A percentile compares a stretch with the other conserved stretches of the same genome.
Evolutionary conservation across 2,329 filamentous ascomycete genomes (phyloP).

Genomic region (Lachnellula suecica): DNA sequence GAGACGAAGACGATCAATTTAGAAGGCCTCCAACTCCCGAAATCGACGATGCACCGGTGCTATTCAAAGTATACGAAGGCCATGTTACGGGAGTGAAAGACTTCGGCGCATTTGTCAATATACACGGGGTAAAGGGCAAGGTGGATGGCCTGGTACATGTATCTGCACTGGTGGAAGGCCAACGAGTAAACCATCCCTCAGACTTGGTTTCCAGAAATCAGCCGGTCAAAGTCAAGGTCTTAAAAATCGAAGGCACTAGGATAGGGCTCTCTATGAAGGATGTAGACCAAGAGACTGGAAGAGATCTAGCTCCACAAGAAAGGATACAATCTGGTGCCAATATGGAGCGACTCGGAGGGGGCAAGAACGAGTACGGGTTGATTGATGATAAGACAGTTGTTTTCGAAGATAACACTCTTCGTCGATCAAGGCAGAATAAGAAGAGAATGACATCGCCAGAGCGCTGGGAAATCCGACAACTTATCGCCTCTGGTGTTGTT

Average conservation of each 20-base stretch:
- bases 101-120: constrained; percentile 91
- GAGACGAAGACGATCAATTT: constrained; percentile 58
- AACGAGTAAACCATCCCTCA: constrained; percentile 86
- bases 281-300: constrained; percentile 85
- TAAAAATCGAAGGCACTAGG: constrained; percentile 77
- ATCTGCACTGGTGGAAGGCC: constrained; percentile 81
- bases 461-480: constrained; percentile 93
- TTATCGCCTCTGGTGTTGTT: constrained; percentile 92
- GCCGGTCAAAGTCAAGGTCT: constrained; percentile 87
- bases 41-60: constrained; percentile 75
- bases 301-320: constrained; percentile 76
- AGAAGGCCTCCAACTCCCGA: constrained; percentile 67
- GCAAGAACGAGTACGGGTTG: constrained; percentile 56
- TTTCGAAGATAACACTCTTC: constrained; percentile 58
- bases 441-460: constrained; percentile 97
- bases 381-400: constrained; percentile 54
- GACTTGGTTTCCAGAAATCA: constrained; percentile 82
- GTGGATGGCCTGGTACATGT: constrained; percentile 93
- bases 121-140: constrained; percentile 83
- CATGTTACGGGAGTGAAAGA: constrained; percentile 91
- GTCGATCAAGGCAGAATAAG: constrained; percentile 60
- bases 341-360: constrained; percentile 73
- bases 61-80: constrained; percentile 88
- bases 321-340: constrained; percentile 89
- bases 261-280: constrained; percentile 97